Base-by-base conservation (phyloP, 1,139 yeast genomes). In the Debaryomyces singareniensis region DNA sequence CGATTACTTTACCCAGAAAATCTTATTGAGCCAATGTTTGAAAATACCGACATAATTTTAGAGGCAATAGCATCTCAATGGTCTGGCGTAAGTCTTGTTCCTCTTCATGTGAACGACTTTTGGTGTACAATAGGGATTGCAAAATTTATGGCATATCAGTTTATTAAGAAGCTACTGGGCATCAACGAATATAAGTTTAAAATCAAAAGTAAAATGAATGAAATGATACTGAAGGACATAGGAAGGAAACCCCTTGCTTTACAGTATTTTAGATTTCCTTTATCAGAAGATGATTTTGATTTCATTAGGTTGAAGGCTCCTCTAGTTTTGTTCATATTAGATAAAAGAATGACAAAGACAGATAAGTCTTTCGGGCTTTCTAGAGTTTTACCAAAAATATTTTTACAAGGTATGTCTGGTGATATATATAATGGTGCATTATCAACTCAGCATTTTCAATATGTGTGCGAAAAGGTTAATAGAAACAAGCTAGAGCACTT, bases 371-470 rank as follows among this genome's bases (percentile, higher is more conserved):
- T 91, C 53, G 98, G 98, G 2, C 64, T 93, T 36, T 78, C 91
- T 1, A 74, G 98, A 38, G 97, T 87, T 0, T 70, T 93, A 24
- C 96, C 98, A 0, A 91, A 89, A 46, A 62, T 93, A 15, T 86
- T 91, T 45, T 61, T 93, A 25, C 97, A 91, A 51, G 95, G 95
- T 1, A 86, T 93, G 93, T 84, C 96, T 3, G 96, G 95, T 12
- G 98, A 91, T 44, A 59, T 89, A 30, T 74, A 74, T 15, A 83
- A 84, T 45, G 85, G 93, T n/a, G 68, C 78, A 3, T 54, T 91
- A 16, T 77, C 94, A 5, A 79, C 96, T 0, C 67, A 71, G 7
- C 96, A 91, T 57, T 89, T 93, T 47, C 94, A 85, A 44, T 80
- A 83, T 43, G 80, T 87, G 10, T 89, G 97, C 56, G 99, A 93